phyloP scores from a whole-genome alignment of 2,329 filamentous ascomycete species.

The Chrysoporthe austroafricana region DNA sequence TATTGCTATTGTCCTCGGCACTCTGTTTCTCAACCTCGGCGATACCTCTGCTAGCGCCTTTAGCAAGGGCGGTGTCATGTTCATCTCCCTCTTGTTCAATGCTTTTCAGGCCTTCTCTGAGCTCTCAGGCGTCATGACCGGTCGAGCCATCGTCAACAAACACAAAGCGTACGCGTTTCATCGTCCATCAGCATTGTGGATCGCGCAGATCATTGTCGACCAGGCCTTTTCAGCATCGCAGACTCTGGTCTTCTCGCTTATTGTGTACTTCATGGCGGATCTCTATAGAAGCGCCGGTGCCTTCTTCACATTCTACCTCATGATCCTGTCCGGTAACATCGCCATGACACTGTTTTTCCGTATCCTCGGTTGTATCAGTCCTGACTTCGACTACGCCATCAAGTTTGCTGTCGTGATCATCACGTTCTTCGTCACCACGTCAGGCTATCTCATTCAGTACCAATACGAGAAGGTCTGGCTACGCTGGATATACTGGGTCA shows the following conservation, averaged over 20 bases:
- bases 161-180: conserved; percentile 85
- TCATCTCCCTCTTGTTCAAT: conserved; percentile 81
- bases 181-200: conserved; percentile 79
- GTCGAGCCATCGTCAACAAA: conserved; percentile 79
- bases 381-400: conserved; percentile 84
- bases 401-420: conserved; percentile 81
- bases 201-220: conserved; percentile 81
- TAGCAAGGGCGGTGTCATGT: conserved; percentile 79
- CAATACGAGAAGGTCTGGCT: conserved; percentile 75
- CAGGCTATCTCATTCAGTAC: conserved; percentile 84
- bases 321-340: conserved; percentile 70
- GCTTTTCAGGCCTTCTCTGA: conserved; percentile 87
- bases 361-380: conserved; percentile 73
- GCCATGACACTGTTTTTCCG: conserved; percentile 80
- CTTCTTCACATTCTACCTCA: conserved; percentile 77
- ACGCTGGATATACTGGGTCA: conserved; percentile 80
- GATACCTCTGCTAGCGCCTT: conserved; percentile 72
- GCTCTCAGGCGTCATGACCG: conserved; percentile 74
- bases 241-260: conserved; percentile 73
- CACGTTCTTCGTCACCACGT: conserved; percentile 79
- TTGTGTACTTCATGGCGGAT: conserved; percentile 80
- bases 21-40: conserved; percentile 74
- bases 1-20: conserved; percentile 79
- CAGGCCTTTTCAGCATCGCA: conserved; percentile 71
- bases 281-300: conserved; percentile 70